Base-by-base conservation (phyloP, 306 rosid species). In the Heteromeles arbutifolia region DNA sequence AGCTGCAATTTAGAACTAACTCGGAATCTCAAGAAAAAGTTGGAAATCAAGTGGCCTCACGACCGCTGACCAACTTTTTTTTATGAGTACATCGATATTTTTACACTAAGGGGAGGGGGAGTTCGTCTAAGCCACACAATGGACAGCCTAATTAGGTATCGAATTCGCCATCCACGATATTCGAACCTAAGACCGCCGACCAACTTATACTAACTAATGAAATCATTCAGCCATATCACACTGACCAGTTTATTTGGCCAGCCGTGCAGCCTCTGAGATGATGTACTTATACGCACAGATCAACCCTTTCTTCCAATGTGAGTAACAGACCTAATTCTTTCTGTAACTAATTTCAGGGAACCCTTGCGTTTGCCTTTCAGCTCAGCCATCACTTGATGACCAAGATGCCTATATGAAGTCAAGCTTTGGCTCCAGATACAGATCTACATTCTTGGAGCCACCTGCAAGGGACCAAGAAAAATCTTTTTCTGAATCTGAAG, bases 331-430 rank as follows among this genome's bases (percentile, higher is more conserved):
- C 19, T 48, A 48, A 48, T 48, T 48, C 19, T 48, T 48, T 48
- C 37, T 82, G 75, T 21, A 77, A 78, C 75, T 66, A 67, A 77
- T 84, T 88, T 80, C 93, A 94, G 98, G 86, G 76, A 92, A 86
- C 80, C 80, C 90, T 65, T 90, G 90, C 75, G 78, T 80, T 69
- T 81, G 88, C 85, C 81, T 92, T 34, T 84, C 90, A 57, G 84
- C 78, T 59, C 90, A 88, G 79, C 79, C 91, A 81, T 75, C 86
- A 65, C 65, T 70, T 50, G 90, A 90, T 71, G 89, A 86, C 48
- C 82, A 86, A 73, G 80, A 88, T 83, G 32, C 83, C 83, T 43
- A 84, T 69, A 41, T 72, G 77, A 89, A 80, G 80, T 82, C 89
- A 66, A 79, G 78, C 80, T 81, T 83, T 50, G 62, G 83, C 79